Base-by-base conservation (phyloP, 1,284 basidiomycete genomes). In the Cryptococcus maquisensis region DNA sequence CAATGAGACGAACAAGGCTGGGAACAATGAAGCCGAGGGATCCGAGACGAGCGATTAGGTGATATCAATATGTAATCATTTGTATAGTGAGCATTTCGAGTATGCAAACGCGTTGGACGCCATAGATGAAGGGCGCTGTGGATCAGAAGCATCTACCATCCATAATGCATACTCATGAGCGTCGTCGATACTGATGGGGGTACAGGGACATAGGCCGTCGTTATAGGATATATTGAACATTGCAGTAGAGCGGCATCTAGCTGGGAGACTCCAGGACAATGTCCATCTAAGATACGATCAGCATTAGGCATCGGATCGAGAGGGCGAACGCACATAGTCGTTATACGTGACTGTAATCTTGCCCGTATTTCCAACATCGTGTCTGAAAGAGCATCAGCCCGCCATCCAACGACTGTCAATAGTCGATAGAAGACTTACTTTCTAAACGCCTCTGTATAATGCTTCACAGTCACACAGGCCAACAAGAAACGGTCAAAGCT, bases 401-500 rank as follows among this genome's bases (percentile, higher is more conserved):
- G n/a, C n/a, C 47, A 23, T 15, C 44, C 44, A 2, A 9, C 23
- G 9, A 26, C n/a, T 10, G 12, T 20, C 43, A 10, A n/a, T 7
- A 2, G 13, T 8, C 13, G 16, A 21, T 15, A 49, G 9, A 26
- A 7, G 13, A 63, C 63, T 43, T 42, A 66, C 62, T 60, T 59
- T 45, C 73, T 65, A 55, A 75, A 75, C 41, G 65, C 65, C 63
- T 75, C 73, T 2, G 73, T 74, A 51, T 67, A 75, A 58, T 75
- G 73, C 60, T 75, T 75, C 49, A 75, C 73, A 8, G 73, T 73
- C 10, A 75, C 73, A 51, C 73, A 75, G 37, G 73, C 73, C 73
- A 75, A 72, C 59, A 75, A 65, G 66, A 75, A 75, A 45, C 73
- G 55, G 64, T 75, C 73, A 56, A 75, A 75, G 42, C 61, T 65